Evolutionary conservation across 2,329 filamentous ascomycete species (phyloP).

Genomic region (Xylaria arbuscula): DNA sequence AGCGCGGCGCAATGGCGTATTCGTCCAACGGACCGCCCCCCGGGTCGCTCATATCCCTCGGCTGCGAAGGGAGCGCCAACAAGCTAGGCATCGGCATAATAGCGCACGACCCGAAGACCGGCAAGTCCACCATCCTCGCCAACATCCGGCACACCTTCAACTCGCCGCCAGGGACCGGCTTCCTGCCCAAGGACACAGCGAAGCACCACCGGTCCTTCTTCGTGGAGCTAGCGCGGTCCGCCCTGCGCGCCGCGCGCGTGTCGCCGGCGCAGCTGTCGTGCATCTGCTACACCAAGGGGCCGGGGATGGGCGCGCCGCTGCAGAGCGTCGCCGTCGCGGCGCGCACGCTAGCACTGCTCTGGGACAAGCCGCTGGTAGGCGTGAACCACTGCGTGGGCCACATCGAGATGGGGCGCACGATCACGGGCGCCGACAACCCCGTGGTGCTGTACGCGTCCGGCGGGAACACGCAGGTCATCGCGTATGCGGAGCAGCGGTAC

Average conservation of each 20-base stretch:
- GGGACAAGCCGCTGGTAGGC: conserved; percentile 88
- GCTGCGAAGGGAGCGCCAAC: conserved; percentile 92
- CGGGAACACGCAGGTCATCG: conserved; percentile 97
- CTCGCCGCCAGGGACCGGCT: conserved; percentile 91
- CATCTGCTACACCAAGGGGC: conserved; percentile 94
- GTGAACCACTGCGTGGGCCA: conserved; percentile 99
- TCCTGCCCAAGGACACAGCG: conserved; percentile 96
- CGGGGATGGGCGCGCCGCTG: conserved; percentile 95
- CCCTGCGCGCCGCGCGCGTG: conserved; percentile 76
- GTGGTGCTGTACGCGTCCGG: conserved; percentile 96
- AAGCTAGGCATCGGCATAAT: conserved; percentile 97
- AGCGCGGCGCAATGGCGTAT: conserved; percentile 21
- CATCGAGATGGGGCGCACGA: conserved; percentile 96
- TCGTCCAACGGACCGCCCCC: conserved; percentile 1
- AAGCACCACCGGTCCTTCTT: conserved; percentile 91
- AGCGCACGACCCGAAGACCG: conserved; percentile 71
- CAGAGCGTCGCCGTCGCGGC: conserved; percentile 88
- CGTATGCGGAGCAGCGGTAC: conserved; percentile 93
- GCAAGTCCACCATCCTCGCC: conserved; percentile 78
- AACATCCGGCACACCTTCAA: conserved; percentile 96
- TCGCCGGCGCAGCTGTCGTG: conserved; percentile 78
- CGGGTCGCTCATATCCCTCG: conserved; percentile 62
- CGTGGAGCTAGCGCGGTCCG: conserved; percentile 80
- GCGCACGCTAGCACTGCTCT: conserved; percentile 82
- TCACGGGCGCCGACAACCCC: conserved; percentile 90